Percentiles rank a stretch among this genome's conserved stretches.
Evolutionary conservation across 2,329 filamentous ascomycete species (phyloP).

Genomic region (Rhynchosporium agropyri): DNA sequence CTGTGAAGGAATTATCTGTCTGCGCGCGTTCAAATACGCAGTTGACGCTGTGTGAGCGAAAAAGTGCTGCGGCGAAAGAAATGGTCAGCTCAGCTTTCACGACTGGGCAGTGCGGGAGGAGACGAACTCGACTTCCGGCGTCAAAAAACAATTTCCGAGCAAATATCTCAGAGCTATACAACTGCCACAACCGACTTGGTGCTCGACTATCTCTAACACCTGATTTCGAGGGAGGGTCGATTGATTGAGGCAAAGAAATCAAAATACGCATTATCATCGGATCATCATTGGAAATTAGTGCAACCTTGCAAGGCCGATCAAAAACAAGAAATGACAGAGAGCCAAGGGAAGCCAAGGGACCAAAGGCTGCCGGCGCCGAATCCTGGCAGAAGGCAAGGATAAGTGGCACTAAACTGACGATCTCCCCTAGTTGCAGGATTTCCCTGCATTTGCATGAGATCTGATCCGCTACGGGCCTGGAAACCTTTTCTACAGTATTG

Average conservation of each 20-base stretch:
- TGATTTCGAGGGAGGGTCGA: background rate
- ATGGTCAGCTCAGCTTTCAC: slow-evolving; percentile 17
- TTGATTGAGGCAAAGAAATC: background rate
- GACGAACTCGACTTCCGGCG: slow-evolving; percentile 8
- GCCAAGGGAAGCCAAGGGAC: slow-evolving; percentile 17
- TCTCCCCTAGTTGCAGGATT: slow-evolving; percentile 1
- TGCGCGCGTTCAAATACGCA: slow-evolving; percentile 4
- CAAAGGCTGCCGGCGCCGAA: slow-evolving; percentile 6
- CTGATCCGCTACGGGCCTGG: background rate
- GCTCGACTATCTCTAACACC: background rate
- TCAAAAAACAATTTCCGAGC: slow-evolving; percentile 11
- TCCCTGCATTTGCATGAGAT: slow-evolving; percentile 6
- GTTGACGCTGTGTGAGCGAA: slow-evolving; percentile 7
- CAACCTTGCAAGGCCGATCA: slow-evolving; percentile 1
- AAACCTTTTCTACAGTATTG: background rate
- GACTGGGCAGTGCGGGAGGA: background rate
- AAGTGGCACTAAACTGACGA: slow-evolving; percentile 2
- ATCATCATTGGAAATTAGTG: slow-evolving; percentile 12
- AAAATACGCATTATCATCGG: background rate
- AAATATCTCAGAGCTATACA: background rate
- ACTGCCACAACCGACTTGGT: background rate
- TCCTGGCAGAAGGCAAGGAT: slow-evolving; percentile 8
- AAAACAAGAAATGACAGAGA: slow-evolving; percentile 15
- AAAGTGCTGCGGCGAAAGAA: slow-evolving; percentile 1
- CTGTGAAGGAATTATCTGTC: background rate